Percentiles rank a stretch among this genome's conserved stretches.
Conservation (phyloP, 805 yeast species). For the Tetrapisispora fleetii region DNA sequence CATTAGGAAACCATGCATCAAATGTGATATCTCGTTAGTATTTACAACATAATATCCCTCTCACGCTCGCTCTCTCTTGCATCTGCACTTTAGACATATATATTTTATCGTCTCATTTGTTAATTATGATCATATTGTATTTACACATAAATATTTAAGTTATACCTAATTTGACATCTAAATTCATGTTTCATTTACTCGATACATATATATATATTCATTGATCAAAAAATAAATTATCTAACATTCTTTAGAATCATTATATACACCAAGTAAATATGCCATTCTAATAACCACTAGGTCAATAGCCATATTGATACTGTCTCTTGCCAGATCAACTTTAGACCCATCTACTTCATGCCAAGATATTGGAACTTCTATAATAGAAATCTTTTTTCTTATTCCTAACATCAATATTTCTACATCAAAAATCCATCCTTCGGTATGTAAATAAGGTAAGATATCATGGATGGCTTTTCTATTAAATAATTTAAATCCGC, state of each 20-base stretch:
- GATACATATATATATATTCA: not conserved
- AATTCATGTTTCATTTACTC: not conserved
- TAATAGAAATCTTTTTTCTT: conserved; percentile 53
- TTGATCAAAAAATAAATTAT: not conserved
- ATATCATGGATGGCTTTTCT: conserved; percentile 51
- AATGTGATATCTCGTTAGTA: not conserved
- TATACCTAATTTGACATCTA: not conserved
- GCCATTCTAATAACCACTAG: conserved; percentile 85
- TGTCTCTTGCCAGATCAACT: conserved; percentile 83
- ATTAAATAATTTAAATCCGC: conserved; percentile 92
- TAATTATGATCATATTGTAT: not conserved
- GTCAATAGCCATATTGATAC: conserved; percentile 88
- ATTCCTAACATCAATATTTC: conserved; percentile 78
- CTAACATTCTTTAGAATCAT: conserved; percentile 20
- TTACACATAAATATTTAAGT: not conserved
- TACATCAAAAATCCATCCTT: conserved; percentile 97
- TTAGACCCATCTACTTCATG: conserved; percentile 95
- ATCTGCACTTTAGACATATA: not conserved
- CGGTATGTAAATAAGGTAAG: conserved; percentile 89
- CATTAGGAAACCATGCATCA: not conserved
- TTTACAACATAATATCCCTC: not conserved
- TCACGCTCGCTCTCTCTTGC: not conserved
- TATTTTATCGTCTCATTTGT: no score
- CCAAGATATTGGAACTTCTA: conserved; percentile 87
- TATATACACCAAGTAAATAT: conserved; percentile 74